Evolutionary conservation across 108 stramenopile genomes (phyloP).

Genomic region (Pseudonitzschia pungens): DNA sequence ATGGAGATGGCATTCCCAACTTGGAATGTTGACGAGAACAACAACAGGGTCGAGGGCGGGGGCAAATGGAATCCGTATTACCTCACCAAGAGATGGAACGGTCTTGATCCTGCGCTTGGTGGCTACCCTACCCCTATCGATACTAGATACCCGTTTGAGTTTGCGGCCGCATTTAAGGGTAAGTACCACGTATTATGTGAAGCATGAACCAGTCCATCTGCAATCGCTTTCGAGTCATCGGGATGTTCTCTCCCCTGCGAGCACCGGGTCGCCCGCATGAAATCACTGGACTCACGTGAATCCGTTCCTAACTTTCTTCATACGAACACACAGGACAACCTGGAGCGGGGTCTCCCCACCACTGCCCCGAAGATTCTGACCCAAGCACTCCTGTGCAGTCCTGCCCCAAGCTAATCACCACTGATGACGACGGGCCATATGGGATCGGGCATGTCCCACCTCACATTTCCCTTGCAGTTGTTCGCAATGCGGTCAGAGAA

Average conservation of each 20-base stretch:
- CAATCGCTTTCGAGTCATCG: no score
- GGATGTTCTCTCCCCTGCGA: no score
- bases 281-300: not conserved
- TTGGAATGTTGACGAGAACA: constrained; percentile 8
- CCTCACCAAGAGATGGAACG: constrained; percentile 9
- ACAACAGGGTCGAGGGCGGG: not conserved
- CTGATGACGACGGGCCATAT: constrained; percentile 3
- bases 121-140: constrained; percentile 13
- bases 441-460: constrained; percentile 30
- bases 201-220: no score
- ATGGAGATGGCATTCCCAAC: constrained; percentile 13
- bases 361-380: constrained; percentile 1
- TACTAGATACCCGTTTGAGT: constrained; percentile 12
- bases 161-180: constrained; percentile 1
- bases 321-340: constrained; percentile 13
- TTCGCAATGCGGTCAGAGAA: constrained; percentile 7
- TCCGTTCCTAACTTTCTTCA: not conserved
- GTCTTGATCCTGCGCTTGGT: constrained; percentile 8
- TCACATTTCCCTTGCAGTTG: constrained; percentile 21
- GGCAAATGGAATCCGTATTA: constrained; percentile 14
- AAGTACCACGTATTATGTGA: not conserved
- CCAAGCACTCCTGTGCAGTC: not conserved
- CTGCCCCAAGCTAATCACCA: constrained; percentile 11
- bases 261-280: no score
- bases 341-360: constrained; percentile 8